Evolutionary conservation across 805 yeast species (phyloP).

Genomic region (Ogataea trehalophila): DNA sequence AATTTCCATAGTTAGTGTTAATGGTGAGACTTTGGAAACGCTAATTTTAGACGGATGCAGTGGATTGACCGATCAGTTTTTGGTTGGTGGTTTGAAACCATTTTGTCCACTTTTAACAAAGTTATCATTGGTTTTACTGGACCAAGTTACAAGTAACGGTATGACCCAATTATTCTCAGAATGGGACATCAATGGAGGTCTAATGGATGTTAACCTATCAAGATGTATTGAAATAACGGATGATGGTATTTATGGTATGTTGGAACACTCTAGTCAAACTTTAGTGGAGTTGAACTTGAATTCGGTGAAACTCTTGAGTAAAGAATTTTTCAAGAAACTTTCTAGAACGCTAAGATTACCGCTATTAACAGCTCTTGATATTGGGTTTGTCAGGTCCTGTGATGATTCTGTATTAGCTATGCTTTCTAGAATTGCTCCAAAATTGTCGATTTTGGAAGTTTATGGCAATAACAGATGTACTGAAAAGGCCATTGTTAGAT

Average conservation of each 20-base stretch:
- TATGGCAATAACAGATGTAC: constrained; percentile 76
- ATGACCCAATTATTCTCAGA: constrained; percentile 51
- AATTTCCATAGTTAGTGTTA: constrained; percentile 51
- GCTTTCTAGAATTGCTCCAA: constrained; percentile 55
- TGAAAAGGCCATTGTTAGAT: constrained; percentile 43
- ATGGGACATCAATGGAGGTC: constrained; percentile 54
- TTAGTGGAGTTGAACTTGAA: constrained; percentile 69
- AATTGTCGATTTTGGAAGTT: constrained; percentile 65
- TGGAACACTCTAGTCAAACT: constrained; percentile 60
- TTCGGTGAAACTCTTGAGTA: constrained; percentile 57
- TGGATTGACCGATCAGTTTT: constrained; percentile 60
- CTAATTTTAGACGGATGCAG: constrained; percentile 71
- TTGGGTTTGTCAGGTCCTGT: constrained; percentile 74
- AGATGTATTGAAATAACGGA: constrained; percentile 68
- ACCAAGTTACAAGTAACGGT: constrained; percentile 67
- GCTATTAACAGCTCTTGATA: constrained; percentile 60
- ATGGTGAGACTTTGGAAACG: constrained; percentile 56
- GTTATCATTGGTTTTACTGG: constrained; percentile 55
- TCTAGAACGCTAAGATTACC: constrained; percentile 46
- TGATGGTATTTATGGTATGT: constrained; percentile 50
- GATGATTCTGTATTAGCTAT: constrained; percentile 64
- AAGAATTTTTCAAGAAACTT: constrained; percentile 42
- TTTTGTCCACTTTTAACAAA: constrained; percentile 53
- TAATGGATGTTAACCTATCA: constrained; percentile 54
- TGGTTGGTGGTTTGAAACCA: constrained; percentile 51